Evolutionary conservation across 805 yeast genomes (phyloP).

Genomic region (Danielia oregonensis): DNA sequence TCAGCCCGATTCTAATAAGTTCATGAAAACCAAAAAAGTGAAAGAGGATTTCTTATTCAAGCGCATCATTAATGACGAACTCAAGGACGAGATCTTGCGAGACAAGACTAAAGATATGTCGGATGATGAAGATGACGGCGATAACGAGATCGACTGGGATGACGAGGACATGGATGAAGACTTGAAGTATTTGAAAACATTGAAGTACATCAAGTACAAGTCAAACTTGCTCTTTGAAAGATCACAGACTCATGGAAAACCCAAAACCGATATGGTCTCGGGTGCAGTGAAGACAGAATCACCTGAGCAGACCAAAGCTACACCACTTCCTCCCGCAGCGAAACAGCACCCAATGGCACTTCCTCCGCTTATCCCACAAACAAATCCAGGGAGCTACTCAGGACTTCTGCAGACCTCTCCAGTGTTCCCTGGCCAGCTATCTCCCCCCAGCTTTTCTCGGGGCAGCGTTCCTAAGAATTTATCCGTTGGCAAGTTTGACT

Average conservation of each 20-base stretch:
- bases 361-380: neutral
- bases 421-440: constrained; percentile 1
- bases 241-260: neutral
- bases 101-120: constrained; percentile 21
- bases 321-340: constrained; percentile 1
- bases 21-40: constrained; percentile 16
- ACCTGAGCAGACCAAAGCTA: neutral
- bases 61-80: constrained; percentile 36
- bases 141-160: constrained; percentile 43
- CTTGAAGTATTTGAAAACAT: constrained; percentile 38
- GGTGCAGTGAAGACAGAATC: neutral
- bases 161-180: constrained; percentile 47
- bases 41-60: constrained; percentile 36
- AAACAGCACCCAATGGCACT: neutral
- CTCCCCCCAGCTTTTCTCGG: neutral
- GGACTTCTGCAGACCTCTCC: neutral
- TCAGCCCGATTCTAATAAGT: constrained; percentile 21
- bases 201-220: constrained; percentile 41
- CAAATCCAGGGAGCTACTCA: neutral
- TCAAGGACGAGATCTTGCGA: constrained; percentile 33
- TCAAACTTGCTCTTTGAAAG: constrained; percentile 10
- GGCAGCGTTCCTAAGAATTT: constrained; percentile 6
- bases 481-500: constrained; percentile 11
- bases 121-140: constrained; percentile 30
- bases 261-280: neutral